Conservation (phyloP, 2,329 filamentous ascomycete species). For the Hypoxylon sp. region DNA sequence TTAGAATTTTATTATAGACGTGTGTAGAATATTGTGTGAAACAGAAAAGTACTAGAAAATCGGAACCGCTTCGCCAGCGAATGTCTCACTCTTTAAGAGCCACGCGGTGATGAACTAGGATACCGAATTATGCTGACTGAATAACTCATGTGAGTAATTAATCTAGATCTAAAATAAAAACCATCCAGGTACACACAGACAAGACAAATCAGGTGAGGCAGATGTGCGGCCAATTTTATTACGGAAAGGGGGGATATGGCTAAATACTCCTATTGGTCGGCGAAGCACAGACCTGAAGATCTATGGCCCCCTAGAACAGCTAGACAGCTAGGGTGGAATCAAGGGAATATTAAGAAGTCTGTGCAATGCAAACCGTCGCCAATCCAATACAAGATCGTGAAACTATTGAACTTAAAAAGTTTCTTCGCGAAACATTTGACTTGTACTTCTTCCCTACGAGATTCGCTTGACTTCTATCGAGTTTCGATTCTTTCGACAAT, state of each 20-base stretch:
- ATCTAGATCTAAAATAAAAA: conserved; percentile 21
- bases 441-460: background rate
- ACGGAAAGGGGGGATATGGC: conserved; percentile 15
- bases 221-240: conserved; percentile 31
- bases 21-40: too few relatives aligned
- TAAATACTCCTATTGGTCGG: conserved; percentile 30
- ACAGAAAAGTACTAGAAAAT: too few relatives aligned
- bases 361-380: conserved; percentile 11
- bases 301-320: too few relatives aligned
- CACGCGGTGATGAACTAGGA: conserved; percentile 7
- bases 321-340: conserved; percentile 17
- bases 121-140: conserved; percentile 5
- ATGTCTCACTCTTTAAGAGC: conserved; percentile 2
- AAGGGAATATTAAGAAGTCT: conserved; percentile 12
- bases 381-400: conserved; percentile 7
- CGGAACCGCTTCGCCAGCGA: too few relatives aligned
- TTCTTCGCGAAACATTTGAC: conserved; percentile 16
- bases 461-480: background rate
- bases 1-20: too few relatives aligned
- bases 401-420: conserved; percentile 14
- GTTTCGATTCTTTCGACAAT: background rate
- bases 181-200: conserved; percentile 25
- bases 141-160: conserved; percentile 9
- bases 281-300: conserved; percentile 33
- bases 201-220: conserved; percentile 31